Evolutionary conservation across 129 eudicot genomes (phyloP), one percentile per base, ranked within the genome.

Genomic region (Apium graveolens): DNA sequence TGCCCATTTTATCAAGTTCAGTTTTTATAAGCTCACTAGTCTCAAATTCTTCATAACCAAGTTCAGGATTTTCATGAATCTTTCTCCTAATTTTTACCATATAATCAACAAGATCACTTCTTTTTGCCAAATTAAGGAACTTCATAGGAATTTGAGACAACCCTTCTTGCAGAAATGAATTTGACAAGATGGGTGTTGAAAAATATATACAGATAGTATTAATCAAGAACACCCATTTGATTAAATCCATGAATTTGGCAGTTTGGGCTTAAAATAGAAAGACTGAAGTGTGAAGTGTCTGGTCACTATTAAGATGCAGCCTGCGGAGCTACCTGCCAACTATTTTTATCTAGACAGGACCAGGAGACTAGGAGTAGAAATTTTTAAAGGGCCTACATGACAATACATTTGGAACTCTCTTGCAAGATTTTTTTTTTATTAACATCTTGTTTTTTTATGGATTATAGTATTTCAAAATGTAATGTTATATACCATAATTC

Each of bases 41-140:
- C 66, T 57, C 96, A 79, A 87, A 88, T 84, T 90, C 92, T 83
- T 86, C 87, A 84, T 75, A 90, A 38, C 89, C 90, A 49, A 88
- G 89, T 63, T 88, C 89, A 5, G 92, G 92, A 78, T 86, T 86
- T 60, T 88, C 90, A 65, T 90, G 96, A 53, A 90, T 39, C 4
- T 16, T 78, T 77, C 92, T 88, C 84, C 96, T 90, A 31, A 88
- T 82, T 21, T 73, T 65, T 69, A 90, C 85, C 90, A 90, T 90
- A 78, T 83, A 88, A 18, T 90, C 86, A 11, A 81, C 76, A 74
- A 90, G 48, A 68, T 82, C 89, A n/a, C 82, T 78, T 9, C 37
- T 77, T 70, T 84, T 83, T 65, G 96, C 91, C 78, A 82, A 63
- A 41, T 84, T 80, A n/a, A 88, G 78, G 65, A 86, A 90, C 31